These are phyloP conservation scores for Sergeia podlipaevii DNA, from an alignment of 208 protist genomes.

Conservation along the genomic window DNA sequence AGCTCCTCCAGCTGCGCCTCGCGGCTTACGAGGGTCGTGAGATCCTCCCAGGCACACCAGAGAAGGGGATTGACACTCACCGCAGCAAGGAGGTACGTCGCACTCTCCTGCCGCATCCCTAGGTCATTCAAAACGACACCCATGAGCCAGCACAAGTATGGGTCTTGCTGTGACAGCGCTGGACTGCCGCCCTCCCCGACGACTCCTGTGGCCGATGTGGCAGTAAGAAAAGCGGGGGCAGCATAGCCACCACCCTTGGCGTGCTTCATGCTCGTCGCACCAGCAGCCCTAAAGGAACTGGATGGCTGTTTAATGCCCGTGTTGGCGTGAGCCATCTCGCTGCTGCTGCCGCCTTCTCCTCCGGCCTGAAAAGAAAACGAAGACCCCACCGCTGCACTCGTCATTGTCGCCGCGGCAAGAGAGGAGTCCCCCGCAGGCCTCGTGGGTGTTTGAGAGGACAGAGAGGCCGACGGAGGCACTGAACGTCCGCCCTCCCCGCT, in stretches of 20 bases:
- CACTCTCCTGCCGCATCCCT: constrained; percentile 69
- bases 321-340: not conserved
- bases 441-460: too few species aligned
- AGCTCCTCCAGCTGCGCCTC: constrained; percentile 75
- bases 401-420: too few species aligned
- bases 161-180: constrained; percentile 31
- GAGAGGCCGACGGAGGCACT: too few species aligned
- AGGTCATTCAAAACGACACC: constrained; percentile 79
- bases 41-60: constrained; percentile 82
- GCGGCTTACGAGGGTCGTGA: constrained; percentile 52
- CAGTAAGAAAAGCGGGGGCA: not conserved
- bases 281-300: not conserved
- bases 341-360: constrained; percentile 2
- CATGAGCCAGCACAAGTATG: constrained; percentile 82
- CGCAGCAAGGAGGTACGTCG: constrained; percentile 55
- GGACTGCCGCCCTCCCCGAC: not conserved
- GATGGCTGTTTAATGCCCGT: not conserved
- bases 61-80: constrained; percentile 64
- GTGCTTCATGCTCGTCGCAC: not conserved
- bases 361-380: too few species aligned
- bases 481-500: too few species aligned
- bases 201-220: constrained; percentile 1
- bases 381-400: too few species aligned
- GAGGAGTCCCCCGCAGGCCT: too few species aligned
- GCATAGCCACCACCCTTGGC: not conserved